Conservation (phyloP, 352 stramenopile species). For the Pythium utonaiense region DNA sequence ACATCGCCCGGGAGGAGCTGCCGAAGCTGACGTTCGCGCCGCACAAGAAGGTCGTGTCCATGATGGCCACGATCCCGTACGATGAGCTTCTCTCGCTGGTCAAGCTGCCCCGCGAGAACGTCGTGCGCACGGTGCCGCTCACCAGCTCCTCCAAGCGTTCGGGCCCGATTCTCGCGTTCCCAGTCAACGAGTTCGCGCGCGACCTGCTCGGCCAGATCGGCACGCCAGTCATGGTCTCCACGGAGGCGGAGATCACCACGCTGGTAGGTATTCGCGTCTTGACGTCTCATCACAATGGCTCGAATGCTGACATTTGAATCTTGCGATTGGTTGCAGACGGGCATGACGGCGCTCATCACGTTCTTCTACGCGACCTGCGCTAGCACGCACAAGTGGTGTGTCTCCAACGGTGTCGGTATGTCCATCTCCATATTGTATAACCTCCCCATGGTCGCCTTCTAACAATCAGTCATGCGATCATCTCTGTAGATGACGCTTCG, state of each 20-base stretch:
- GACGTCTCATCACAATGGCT: too few relatives aligned
- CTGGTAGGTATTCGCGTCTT: too few relatives aligned
- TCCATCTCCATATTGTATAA: too few relatives aligned
- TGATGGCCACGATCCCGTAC: constrained; percentile 89
- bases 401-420: constrained; percentile 81
- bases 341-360: constrained; percentile 82
- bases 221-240: constrained; percentile 77
- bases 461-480: too few relatives aligned
- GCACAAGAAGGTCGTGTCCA: constrained; percentile 71
- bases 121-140: constrained; percentile 77
- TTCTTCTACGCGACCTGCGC: constrained; percentile 87
- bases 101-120: constrained; percentile 59
- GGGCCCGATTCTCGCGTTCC: constrained; percentile 77
- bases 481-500: constrained; percentile 43
- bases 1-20: constrained; percentile 66
- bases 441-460: too few relatives aligned
- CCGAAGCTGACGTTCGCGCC: constrained; percentile 64
- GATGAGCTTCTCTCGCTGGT: constrained; percentile 75
- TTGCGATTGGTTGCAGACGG: constrained; percentile 36
- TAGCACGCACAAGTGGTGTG: constrained; percentile 81
- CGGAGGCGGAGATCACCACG: constrained; percentile 80
- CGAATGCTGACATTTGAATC: background rate
- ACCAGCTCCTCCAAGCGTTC: constrained; percentile 69
- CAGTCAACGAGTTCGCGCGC: constrained; percentile 59
- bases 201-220: constrained; percentile 75